phyloP scores from a whole-genome alignment of 352 stramenopile genomes.

The Pythium brachiatum region DNA sequence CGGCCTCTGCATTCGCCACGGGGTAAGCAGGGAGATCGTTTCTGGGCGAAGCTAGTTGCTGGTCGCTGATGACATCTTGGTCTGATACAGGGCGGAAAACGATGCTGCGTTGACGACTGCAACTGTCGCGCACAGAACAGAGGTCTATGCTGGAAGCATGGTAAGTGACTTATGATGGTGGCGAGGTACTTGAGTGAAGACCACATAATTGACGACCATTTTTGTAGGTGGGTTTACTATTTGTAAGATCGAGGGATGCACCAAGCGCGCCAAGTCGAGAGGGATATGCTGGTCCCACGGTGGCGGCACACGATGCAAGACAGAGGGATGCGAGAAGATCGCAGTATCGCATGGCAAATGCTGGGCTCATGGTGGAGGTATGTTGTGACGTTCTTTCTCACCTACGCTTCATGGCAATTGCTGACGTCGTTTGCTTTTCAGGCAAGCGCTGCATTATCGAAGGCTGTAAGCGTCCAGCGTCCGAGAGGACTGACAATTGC shows the following conservation, averaged over 20 bases:
- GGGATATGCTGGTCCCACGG: constrained; percentile 37
- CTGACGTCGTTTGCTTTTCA: too few species aligned
- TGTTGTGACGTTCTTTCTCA: not conserved
- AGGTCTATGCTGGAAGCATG: constrained; percentile 45
- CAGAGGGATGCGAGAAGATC: constrained; percentile 36
- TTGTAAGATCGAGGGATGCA: constrained; percentile 31
- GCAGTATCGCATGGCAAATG: constrained; percentile 38
- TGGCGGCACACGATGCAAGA: constrained; percentile 30
- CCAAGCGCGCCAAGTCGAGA: constrained; percentile 28
- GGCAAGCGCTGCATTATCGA: constrained; percentile 27
- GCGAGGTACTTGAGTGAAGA: not conserved
- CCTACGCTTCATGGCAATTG: too few species aligned
- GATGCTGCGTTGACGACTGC: constrained; percentile 40
- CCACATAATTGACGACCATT: not conserved
- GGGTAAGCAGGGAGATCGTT: constrained; percentile 17
- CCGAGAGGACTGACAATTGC: constrained; percentile 29
- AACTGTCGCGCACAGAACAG: constrained; percentile 41
- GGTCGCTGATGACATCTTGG: not conserved
- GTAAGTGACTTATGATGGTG: not conserved
- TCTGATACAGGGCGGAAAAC: constrained; percentile 33
- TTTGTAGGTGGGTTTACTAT: constrained; percentile 28
- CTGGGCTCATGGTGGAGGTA: constrained; percentile 37
- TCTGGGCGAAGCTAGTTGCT: not conserved
- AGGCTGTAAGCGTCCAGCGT: constrained; percentile 24
- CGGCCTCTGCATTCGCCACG: constrained; percentile 43